A percentile compares a stretch with the other conserved stretches of the same genome.
Evolutionary conservation across 805 yeast species (phyloP).

Genomic region (Hanseniaspora vineae): DNA sequence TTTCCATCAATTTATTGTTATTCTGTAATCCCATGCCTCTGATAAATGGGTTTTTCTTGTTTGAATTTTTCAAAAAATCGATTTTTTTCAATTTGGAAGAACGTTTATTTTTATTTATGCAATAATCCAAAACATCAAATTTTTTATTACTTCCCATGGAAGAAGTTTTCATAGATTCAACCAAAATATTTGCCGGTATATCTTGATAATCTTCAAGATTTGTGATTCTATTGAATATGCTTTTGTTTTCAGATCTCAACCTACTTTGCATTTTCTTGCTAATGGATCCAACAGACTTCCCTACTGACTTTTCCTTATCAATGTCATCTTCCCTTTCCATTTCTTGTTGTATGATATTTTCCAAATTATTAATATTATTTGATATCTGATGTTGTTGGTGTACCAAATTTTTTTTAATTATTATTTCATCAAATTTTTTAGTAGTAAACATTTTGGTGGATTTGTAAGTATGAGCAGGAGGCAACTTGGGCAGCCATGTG

Average conservation of each 20-base stretch:
- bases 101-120: conserved; percentile 31
- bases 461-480: conserved; percentile 87
- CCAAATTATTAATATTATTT: conserved; percentile 24
- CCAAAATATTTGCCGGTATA: neutral
- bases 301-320: conserved; percentile 3
- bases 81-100: conserved; percentile 21
- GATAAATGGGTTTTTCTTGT: conserved; percentile 18
- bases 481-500: conserved; percentile 71
- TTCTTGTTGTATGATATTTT: conserved; percentile 1
- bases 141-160: neutral
- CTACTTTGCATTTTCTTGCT: conserved; percentile 2
- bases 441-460: conserved; percentile 58
- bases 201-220: conserved; percentile 3
- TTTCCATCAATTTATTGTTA: conserved; percentile 5
- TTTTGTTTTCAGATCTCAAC: conserved; percentile 1
- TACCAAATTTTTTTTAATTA: conserved; percentile 57
- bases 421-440: conserved; percentile 54
- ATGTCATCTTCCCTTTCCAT: conserved; percentile 1
- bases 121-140: conserved; percentile 48
- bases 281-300: conserved; percentile 4
- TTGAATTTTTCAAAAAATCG: conserved; percentile 13
- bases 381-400: conserved; percentile 71
- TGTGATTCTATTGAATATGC: conserved; percentile 1
- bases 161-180: conserved; percentile 9
- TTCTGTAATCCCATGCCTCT: conserved; percentile 4